Conservation (phyloP, 495 filamentous ascomycete species). For the Xylaria telfairii region DNA sequence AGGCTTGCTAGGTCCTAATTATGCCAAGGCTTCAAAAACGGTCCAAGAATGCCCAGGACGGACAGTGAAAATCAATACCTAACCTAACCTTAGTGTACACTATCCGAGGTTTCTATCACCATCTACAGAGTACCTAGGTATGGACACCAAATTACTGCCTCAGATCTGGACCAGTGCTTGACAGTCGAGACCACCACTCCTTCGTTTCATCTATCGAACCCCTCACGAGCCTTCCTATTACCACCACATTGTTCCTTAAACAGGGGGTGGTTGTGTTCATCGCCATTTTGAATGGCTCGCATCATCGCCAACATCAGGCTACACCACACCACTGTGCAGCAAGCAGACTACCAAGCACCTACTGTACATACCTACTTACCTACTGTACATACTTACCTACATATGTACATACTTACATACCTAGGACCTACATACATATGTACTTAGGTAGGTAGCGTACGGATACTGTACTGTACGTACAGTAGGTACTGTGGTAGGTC, state of each 20-base stretch:
- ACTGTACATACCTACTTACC: background rate
- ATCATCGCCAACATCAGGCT: background rate
- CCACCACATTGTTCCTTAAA: conserved; percentile 10
- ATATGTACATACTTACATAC: no score
- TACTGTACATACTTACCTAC: background rate
- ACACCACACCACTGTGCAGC: conserved; percentile 7
- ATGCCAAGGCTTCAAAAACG: conserved; percentile 14
- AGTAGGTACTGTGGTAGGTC: no score
- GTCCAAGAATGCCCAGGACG: background rate
- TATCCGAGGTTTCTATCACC: background rate
- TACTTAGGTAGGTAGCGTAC: background rate
- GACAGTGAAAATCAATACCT: background rate
- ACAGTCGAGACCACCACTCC: background rate
- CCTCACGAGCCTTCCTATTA: conserved; percentile 16
- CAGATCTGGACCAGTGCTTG: background rate
- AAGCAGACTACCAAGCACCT: no score
- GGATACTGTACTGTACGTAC: no score
- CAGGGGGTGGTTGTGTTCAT: conserved; percentile 19
- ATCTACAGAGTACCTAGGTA: no score
- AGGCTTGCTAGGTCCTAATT: background rate
- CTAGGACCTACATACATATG: background rate
- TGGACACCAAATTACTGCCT: background rate
- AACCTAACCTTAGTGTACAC: background rate
- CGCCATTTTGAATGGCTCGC: conserved; percentile 20
- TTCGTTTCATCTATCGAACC: background rate